A percentile compares a stretch with the other conserved stretches of the same genome.
Evolutionary conservation across 768 basidiomycete species (phyloP).

Genomic region (Royoungia palumana): DNA sequence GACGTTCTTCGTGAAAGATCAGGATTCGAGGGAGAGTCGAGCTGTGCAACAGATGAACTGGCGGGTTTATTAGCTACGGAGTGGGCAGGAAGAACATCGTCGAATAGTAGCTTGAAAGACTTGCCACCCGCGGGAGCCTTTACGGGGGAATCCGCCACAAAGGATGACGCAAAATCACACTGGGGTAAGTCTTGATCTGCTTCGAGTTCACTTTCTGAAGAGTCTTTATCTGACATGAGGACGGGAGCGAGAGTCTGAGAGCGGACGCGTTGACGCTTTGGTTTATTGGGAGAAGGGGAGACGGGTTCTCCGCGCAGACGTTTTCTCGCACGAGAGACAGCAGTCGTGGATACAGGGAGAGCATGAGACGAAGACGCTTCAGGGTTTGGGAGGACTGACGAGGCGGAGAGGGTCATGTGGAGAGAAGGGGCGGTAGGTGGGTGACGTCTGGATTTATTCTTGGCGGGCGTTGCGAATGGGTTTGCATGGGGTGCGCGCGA

Average conservation of each 20-base stretch:
- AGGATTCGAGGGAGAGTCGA: neutral
- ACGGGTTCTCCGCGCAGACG: constrained; percentile 80
- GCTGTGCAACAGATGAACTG: neutral
- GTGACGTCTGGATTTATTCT: constrained; percentile 30
- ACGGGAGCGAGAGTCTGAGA: constrained; percentile 41
- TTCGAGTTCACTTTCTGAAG: constrained; percentile 36
- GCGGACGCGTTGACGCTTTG: constrained; percentile 60
- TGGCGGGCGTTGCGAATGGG: constrained; percentile 45
- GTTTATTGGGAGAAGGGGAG: constrained; percentile 77
- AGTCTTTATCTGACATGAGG: constrained; percentile 27
- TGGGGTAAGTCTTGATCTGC: constrained; percentile 31
- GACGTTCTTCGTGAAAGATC: neutral
- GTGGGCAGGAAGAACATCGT: constrained; percentile 40
- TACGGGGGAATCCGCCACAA: constrained; percentile 69
- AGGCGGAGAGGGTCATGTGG: constrained; percentile 39
- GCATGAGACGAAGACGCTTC: constrained; percentile 17
- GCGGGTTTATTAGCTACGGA: constrained; percentile 15
- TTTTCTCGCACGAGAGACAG: constrained; percentile 70
- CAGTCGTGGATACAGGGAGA: constrained; percentile 31
- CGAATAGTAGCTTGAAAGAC: constrained; percentile 66
- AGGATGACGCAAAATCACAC: constrained; percentile 39
- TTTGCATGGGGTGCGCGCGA: constrained; percentile 30
- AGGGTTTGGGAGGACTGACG: neutral
- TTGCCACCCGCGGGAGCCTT: constrained; percentile 56
- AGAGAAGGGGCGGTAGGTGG: constrained; percentile 29